Percentiles rank a stretch among this genome's conserved stretches.
phyloP scores from a whole-genome alignment of 805 yeast species.

The Zygotorulaspora danielsina region DNA sequence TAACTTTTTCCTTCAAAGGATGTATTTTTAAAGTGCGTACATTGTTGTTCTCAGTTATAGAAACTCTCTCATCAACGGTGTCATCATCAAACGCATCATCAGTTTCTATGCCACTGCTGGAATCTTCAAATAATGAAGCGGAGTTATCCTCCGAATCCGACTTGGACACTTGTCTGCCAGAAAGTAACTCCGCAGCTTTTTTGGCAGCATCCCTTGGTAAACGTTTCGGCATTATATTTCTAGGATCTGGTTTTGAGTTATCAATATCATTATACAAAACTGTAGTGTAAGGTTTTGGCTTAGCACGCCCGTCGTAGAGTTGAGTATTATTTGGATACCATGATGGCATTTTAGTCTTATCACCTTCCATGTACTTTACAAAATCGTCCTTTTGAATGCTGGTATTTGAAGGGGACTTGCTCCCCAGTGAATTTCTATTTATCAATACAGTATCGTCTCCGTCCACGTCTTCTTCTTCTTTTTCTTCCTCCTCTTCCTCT shows the following conservation, averaged over 20 bases:
- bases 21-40: constrained; percentile 21
- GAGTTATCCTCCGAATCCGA: constrained; percentile 8
- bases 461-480: constrained; percentile 12
- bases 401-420: constrained; percentile 12
- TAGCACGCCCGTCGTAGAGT: constrained; percentile 8
- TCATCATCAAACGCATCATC: constrained; percentile 14
- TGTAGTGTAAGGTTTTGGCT: constrained; percentile 30
- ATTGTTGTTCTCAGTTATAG: constrained; percentile 17
- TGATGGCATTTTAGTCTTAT: constrained; percentile 19
- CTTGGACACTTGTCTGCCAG: constrained; percentile 13
- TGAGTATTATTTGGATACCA: constrained; percentile 18
- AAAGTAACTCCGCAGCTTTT: constrained; percentile 28
- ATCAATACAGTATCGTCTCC: constrained; percentile 21
- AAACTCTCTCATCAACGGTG: constrained; percentile 14
- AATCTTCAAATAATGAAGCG: constrained; percentile 14
- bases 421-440: constrained; percentile 7
- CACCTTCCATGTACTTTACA: constrained; percentile 25
- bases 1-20: constrained; percentile 21
- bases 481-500: constrained; percentile 8
- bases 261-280: constrained; percentile 30
- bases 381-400: constrained; percentile 33
- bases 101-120: constrained; percentile 19
- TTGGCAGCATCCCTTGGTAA: constrained; percentile 32
- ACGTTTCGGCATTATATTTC: constrained; percentile 30
- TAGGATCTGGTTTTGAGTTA: constrained; percentile 31